Base-by-base conservation (phyloP, 2,329 filamentous ascomycete genomes). In the Aspergillus japonicus region DNA sequence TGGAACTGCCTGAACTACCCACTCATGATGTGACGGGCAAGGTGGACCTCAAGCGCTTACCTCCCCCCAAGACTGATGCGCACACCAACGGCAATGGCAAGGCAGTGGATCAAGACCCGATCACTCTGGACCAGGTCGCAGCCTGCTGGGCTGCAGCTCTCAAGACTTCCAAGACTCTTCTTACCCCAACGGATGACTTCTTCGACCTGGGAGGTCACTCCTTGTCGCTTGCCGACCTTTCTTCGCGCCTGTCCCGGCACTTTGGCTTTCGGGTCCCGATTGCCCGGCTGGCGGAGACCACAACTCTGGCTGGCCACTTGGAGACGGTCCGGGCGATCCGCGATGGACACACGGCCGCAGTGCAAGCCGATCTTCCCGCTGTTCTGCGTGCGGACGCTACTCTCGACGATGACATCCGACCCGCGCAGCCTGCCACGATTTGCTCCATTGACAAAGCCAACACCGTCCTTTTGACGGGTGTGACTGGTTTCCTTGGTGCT, bases 191-290 rank as follows among this genome's bases (percentile, higher is more conserved):
- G 62, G 87, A 91, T 71, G 89, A 87, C 72, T 94, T 94, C 75
- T 94, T 93, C 71, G 90, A 93, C 61, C 79, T 94, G 1, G 90
- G 90, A 39, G 90, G 90, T 0, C 90, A 94, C 73, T 92, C 89
- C 0, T 77, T 94, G 56, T 86, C 87, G 2, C 83, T 94, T n/a
- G 90, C 90, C 0, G 88, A 92, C 61, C 81, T 94, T 26, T 86
- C 90, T n/a, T 87, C 86, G 26, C 85, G 86, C 35, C 73, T 93
- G 14, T 87, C 88, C 0, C 85, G 85, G 60, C 83, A 83, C 0
- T 92, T 91, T 68, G 89, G 89, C 4, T 90, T 93, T 71, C 84
- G 87, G 0, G 84, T 94, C 1, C 87, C 89, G 2, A 82, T 93
- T 19, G 85, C 83, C 54, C 87, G 87, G 48, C 83, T 94, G 14